Base-by-base conservation (phyloP, 202 grass and related monocot genomes). In the Eragrostis tef region DNA sequence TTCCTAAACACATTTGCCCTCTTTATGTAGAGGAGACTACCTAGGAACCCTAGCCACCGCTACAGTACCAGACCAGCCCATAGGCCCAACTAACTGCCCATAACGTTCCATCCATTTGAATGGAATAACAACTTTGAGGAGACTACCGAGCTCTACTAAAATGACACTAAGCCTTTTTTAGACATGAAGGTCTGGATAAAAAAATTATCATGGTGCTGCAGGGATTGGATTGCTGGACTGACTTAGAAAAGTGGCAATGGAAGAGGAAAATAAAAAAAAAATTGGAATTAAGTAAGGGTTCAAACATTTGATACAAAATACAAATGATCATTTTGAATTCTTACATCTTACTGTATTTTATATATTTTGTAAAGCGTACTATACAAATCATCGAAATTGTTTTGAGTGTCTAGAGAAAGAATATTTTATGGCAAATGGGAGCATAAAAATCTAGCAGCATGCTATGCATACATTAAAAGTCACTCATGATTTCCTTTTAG, bases 301-400 rank as follows among this genome's bases (percentile, higher is more conserved):
- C 21, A 86, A 52, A 66, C 42, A 51, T 49, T 74, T 34, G 16
- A 60, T 73, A 65, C n/a, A 34, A 42, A 61, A 60, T 73, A 65
- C n/a, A 34, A 42, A 61, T 7, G 21, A 81, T 56, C 56, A 71
- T 12, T 7, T 67, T 47, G 7, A 22, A 9, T 56, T 77, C 3
- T 66, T 59, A 5, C 16, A 36, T 71, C 53, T 34, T 57, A 39
- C 0, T 43, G 51, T 56, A 53, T 47, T 64, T 16, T 3, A 39
- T 39, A 34, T 34, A 83, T 48, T 73, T 65, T 78, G 6, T 25
- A 64, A 7, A 42, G 22, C 2, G 10, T 14, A 76, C 11, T 2
- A 71, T 15, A 42, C n/a, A 63, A 42, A 56, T 42, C 51, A n/a
- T 42, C 53, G 27, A 67, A 53, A 79, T 12, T 22, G 34, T 81